Evolutionary conservation across 345 rosid species (phyloP), one percentile per base, ranked within the genome.

Genomic region (Eucalyptus decipiens): DNA sequence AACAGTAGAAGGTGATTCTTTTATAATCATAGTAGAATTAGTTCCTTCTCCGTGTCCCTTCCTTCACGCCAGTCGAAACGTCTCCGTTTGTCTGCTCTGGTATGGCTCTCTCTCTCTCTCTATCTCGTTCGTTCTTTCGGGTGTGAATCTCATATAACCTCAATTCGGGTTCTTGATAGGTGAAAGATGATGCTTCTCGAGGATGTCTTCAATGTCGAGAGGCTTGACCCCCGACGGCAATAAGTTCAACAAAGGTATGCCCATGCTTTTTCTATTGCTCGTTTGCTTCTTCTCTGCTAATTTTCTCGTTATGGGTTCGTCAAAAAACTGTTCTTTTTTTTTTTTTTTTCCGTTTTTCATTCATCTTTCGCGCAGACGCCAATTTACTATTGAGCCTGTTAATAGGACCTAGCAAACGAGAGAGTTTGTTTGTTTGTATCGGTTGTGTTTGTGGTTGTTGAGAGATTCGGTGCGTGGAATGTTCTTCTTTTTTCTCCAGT

Each of bases 191-290:
- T 93, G 4, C 91, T 91, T 26, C 93, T 94, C 14, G 97, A 97
- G 86, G 50, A 97, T 76, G 96, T 96, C 43, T 97, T 96, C 91
- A 93, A 91, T 40, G 96, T 96, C 48, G 92, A 90, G 30, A 90
- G 90, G 76, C 91, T 95, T 12, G 94, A 96, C 90, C 97, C 97
- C 97, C 85, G 97, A 96, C 92, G 98, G 97, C 32, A 97, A 96
- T 89, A 95, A 95, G 93, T 96, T 97, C 50, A 96, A 97, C 90
- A 95, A 94, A 92, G 99, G 99, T 95, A 45, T 12, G 89, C 10
- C 49, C 28, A 62, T n/a, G 47, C 54, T 1, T 72, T 30, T 28
- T 37, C 87, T 2, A 5, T 56, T 87, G 24, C 87, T 52, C 12
- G 85, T 11, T 86, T 86, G 28, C 24, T 47, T 86, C 67, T 51